phyloP scores from a whole-genome alignment of 2,329 filamentous ascomycete species.

The Onygenales sp. region DNA sequence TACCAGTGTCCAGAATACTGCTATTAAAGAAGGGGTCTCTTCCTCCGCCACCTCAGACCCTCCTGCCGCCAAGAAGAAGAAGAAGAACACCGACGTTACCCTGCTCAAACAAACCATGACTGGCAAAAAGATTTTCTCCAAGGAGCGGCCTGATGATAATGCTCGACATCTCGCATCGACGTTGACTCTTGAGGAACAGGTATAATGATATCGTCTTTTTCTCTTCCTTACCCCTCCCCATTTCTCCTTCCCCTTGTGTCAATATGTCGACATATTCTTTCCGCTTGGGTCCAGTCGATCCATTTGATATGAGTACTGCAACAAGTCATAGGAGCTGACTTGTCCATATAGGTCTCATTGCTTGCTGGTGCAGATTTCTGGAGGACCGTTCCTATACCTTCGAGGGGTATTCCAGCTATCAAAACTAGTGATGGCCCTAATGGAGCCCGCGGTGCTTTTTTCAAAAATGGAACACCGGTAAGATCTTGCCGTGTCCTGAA shows the following conservation, averaged over 20 bases:
- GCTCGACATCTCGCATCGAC: constrained; percentile 4
- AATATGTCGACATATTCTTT: background rate
- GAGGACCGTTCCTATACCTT: constrained; percentile 49
- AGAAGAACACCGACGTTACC: background rate
- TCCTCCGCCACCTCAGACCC: background rate
- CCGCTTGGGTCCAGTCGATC: background rate
- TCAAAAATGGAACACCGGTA: constrained; percentile 50
- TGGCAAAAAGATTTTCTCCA: constrained; percentile 5
- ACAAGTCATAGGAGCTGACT: background rate
- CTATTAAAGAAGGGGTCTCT: constrained; percentile 3
- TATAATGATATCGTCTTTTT: background rate
- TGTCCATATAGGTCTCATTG: constrained; percentile 41
- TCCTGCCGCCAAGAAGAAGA: background rate
- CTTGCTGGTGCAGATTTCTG: constrained; percentile 53
- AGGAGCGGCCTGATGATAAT: constrained; percentile 5
- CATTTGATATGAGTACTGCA: background rate
- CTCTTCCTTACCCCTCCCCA: background rate
- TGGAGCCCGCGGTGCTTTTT: constrained; percentile 50
- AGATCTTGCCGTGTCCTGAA: background rate
- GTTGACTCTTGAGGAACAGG: constrained; percentile 5
- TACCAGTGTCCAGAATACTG: background rate
- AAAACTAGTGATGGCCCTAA: constrained; percentile 55
- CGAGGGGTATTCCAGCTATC: constrained; percentile 47
- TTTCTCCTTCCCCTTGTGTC: background rate
- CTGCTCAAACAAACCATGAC: constrained; percentile 4